Evolutionary conservation across 768 basidiomycete species (phyloP), one percentile per base, ranked within the genome.

Genomic region (Boletus huronensis): DNA sequence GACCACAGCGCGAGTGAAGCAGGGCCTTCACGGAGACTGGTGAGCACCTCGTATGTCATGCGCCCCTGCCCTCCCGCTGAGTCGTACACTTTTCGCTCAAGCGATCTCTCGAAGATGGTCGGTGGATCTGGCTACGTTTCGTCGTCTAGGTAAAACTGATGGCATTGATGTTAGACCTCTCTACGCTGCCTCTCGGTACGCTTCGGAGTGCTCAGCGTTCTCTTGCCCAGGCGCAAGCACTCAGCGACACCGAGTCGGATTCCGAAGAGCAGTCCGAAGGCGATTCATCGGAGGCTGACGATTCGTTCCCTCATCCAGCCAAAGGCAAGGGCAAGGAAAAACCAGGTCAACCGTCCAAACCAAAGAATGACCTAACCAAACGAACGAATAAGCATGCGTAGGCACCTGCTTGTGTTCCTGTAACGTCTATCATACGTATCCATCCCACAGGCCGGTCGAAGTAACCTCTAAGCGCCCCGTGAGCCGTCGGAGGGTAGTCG

Each of bases 381-480:
- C 79, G 93, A 40, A 68, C 79, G 6, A 82, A 80, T 66, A 97
- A 98, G 65, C 87, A 96, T 72, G 92, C 95, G 94, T 95, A 72
- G 58, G 92, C 79, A 25, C 14, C 26, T 41, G 23, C 5, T 28
- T n/a, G 14, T n/a, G 14, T 35, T 29, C 34, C 56, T 36, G 38
- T n/a, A 16, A 44, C 14, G 7, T 38, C 11, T 31, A 21, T 53
- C 42, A 23, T 38, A 26, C 45, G 47, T 59, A 54, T 25, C 38
- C 25, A 6, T 19, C 40, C 25, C 42, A 28, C 48, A 95, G 94
- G 1, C 94, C 94, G 1, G 78, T 75, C 31, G 92, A 93, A 61
- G 76, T 90, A 49, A 87, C 88, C 16, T 92, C 93, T 0, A 97
- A 94, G 70, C 81, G 80, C 61, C 91, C 90, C 1, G 90, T 95